Evolutionary conservation across 2,329 filamentous ascomycete species (phyloP), one percentile per base, ranked within the genome.

Genomic region (Samsoniella hepiali): DNA sequence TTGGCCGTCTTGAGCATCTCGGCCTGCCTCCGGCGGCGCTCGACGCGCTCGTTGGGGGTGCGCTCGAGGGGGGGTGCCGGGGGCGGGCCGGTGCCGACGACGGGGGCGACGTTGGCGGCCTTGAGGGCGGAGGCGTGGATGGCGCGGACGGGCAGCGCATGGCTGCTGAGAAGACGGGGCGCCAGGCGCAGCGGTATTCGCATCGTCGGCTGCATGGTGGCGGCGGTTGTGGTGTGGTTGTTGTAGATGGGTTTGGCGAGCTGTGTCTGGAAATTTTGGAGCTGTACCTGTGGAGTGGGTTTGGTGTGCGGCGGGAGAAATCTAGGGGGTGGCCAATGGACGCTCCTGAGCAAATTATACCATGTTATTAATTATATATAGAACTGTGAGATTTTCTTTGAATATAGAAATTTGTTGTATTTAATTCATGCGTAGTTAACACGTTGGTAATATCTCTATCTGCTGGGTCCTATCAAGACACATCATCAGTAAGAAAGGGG

Each of bases 51-150:
- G 62, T 78, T 75, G 22, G 22, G 47, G 9, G 56, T 63, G 76
- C 70, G 11, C 84, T 62, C 80, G 31, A 75, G 69, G 1, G 86
- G 86, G 1, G 85, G 77, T 63, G 79, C 76, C 3, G 86, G 86
- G 7, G 86, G 86, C 61, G 86, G 86, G 1, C 86, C 85, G 40
- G 82, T 79, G 65, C 82, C 82, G 66, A 84, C 78, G 66, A 85
- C 76, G 50, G 84, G 79, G 34, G 78, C 78, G 65, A 84, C 82
- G 67, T 79, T 77, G 56, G 82, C 82, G 29, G 77, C 68, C 62
- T 74, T 72, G 57, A 68, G 67, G 63, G 69, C 65, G 50, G 72
- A 72, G 57, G 72, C 69, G 66, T 75, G 76, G 64, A 80, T 67
- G 4, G 73, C 64, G 11, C 73, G 71, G 62, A 67, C 42, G 44